Evolutionary conservation across 2,329 filamentous ascomycete species (phyloP).

Genomic region (Trichoderma sp.): DNA sequence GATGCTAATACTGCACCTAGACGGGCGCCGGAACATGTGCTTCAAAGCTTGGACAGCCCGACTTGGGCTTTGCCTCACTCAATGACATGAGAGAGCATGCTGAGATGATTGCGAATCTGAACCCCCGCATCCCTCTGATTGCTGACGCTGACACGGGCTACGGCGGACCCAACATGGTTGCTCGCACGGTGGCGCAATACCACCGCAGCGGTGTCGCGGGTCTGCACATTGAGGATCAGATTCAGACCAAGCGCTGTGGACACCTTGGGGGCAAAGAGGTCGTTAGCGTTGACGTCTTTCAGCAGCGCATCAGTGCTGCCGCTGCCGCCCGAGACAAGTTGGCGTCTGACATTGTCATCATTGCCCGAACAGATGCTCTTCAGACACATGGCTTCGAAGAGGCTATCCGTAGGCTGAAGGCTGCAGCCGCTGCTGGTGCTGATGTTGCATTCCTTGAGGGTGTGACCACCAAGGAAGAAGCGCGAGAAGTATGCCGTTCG

Average conservation of each 20-base stretch:
- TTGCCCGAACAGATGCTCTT: conserved; percentile 62
- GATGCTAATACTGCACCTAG: conserved; percentile 32
- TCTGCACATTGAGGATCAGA: conserved; percentile 62
- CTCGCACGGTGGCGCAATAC: conserved; percentile 52
- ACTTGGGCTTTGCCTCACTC: conserved; percentile 60
- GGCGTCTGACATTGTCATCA: conserved; percentile 59
- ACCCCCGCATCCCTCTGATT: conserved; percentile 56
- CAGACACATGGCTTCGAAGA: conserved; percentile 57
- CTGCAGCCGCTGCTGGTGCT: conserved; percentile 53
- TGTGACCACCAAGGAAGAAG: conserved; percentile 50
- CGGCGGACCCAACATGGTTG: conserved; percentile 51
- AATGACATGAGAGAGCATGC: conserved; percentile 63
- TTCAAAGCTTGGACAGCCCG: conserved; percentile 60
- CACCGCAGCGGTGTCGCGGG: conserved; percentile 55
- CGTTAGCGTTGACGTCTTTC: conserved; percentile 51
- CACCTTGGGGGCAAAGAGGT: conserved; percentile 61
- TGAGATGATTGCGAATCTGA: conserved; percentile 60
- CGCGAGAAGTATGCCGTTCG: conserved; percentile 43
- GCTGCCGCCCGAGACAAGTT: conserved; percentile 46
- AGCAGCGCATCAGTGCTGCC: conserved; percentile 55
- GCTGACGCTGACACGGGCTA: conserved; percentile 60
- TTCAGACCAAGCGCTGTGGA: conserved; percentile 63
- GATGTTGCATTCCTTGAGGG: conserved; percentile 62
- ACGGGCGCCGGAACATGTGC: conserved; percentile 62
- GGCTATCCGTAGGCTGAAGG: conserved; percentile 48